phyloP scores from a whole-genome alignment of 129 eudicot genomes.

The Pittosporum tobira region DNA sequence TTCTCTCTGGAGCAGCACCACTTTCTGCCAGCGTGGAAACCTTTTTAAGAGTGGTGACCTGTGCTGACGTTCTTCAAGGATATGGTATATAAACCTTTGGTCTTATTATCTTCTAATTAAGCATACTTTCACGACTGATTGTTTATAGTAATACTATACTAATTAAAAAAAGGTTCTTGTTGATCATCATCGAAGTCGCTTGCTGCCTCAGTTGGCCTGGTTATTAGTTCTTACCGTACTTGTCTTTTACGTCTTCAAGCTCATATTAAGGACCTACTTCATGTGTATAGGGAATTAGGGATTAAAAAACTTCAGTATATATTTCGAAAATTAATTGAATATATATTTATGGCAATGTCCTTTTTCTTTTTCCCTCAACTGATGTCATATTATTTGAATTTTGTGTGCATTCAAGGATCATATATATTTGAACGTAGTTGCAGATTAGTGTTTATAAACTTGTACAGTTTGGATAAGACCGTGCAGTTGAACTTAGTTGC shows the following conservation, averaged over 20 bases:
- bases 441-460: too few relatives aligned
- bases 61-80: constrained; percentile 98
- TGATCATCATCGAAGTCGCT: too few relatives aligned
- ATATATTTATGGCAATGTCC: neutral
- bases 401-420: neutral
- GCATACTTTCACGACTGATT: too few relatives aligned
- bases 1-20: constrained; percentile 94
- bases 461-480: too few relatives aligned
- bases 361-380: too few relatives aligned
- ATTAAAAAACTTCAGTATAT: neutral
- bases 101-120: neutral
- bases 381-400: neutral
- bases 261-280: neutral
- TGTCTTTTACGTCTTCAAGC: too few relatives aligned
- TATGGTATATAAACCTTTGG: constrained; percentile 40
- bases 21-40: constrained; percentile 82
- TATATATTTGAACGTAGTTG: neutral
- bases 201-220: neutral
- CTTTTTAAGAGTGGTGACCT: constrained; percentile 72
- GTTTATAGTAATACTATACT: neutral
- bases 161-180: neutral
- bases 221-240: too few relatives aligned
- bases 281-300: too few relatives aligned
- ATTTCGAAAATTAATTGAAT: too few relatives aligned
- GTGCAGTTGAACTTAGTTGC: neutral